Conservation (phyloP, 2,329 filamentous ascomycete species). For the Knufia fluminis region DNA sequence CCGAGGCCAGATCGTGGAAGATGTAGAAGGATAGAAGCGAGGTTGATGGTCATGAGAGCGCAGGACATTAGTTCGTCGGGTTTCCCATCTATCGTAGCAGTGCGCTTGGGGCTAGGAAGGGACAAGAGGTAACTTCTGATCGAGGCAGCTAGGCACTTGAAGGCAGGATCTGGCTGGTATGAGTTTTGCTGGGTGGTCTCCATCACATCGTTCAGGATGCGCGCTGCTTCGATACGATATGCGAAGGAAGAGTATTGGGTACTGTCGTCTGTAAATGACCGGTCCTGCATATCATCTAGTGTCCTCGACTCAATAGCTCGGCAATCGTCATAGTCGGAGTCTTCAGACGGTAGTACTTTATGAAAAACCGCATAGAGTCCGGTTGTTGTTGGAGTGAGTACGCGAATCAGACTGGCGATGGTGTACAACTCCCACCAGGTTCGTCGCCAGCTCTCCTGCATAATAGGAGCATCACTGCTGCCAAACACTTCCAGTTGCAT, state of each 20-base stretch:
- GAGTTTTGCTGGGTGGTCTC: constrained; percentile 20
- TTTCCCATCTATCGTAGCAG: constrained; percentile 39
- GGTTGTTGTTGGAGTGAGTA: constrained; percentile 35
- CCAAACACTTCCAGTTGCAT: constrained; percentile 60
- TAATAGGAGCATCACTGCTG: constrained; percentile 48
- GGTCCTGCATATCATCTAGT: constrained; percentile 40
- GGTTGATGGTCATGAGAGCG: constrained; percentile 31
- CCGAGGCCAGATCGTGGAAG: constrained; percentile 70
- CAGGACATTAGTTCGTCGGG: constrained; percentile 56
- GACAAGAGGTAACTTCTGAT: constrained; percentile 7
- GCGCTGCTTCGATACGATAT: constrained; percentile 72
- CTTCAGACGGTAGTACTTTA: constrained; percentile 71
- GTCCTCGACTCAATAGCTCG: constrained; percentile 39
- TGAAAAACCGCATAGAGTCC: constrained; percentile 60
- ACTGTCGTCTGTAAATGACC: constrained; percentile 62
- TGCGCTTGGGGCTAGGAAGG: neutral
- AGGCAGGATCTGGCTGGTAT: neutral
- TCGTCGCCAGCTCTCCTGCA: constrained; percentile 75
- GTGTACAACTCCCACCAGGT: constrained; percentile 87
- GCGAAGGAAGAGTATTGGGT: constrained; percentile 72
- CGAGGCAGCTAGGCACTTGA: neutral
- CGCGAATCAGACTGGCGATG: constrained; percentile 76
- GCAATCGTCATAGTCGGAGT: constrained; percentile 48
- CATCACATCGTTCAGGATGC: constrained; percentile 70
- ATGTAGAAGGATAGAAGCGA: constrained; percentile 62